Base-by-base conservation (phyloP, 805 yeast species). In the Yarrowia deformans region DNA sequence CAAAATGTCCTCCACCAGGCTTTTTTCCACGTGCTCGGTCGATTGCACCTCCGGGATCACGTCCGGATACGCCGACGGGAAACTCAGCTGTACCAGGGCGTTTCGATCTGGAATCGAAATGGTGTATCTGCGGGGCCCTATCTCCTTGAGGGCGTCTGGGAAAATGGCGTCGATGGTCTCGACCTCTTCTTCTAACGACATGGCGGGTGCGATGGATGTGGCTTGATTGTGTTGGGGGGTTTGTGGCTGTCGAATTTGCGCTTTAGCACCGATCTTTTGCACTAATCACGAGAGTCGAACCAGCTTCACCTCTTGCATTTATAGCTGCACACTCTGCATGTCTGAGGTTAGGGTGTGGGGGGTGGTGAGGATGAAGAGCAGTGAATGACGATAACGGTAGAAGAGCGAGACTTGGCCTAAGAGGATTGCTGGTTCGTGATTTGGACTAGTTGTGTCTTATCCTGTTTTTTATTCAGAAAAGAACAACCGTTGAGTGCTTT, bases 141-240 rank as follows among this genome's bases (percentile, higher is more conserved):
- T 71, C 45, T 72, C 70, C 34, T 73, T 77, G 43, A 87, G 76
- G 49, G 86, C 82, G 16, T 83, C 90, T 0, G 97, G 97, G 75
- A 87, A 94, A 13, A 95, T 94, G 3, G 97, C 95, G 69, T 91
- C 90, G 12, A 94, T 87, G 13, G 97, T 94, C 48, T 85, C 87
- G 19, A 91, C 78, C 75, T 94, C 99, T 68, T 91, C 95, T 23
- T 75, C 75, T 8, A 90, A 79, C 42, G 68, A 48, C 66, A 60
- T 60, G 14, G 35, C 19, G 32, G 32, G 5, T 9, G 46, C 12
- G 9, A 39, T 10, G 35, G 3, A 29, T 23, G 8, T 23, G 35
- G 40, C 10, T 55, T 8, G 16, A 23, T 7, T 13, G 43, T 9
- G 32, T 54, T 8, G 8, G 55, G n/a, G 9, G 37, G 39, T 29